These are phyloP conservation scores for Epichloe baconii DNA, from an alignment of 2,329 filamentous ascomycete genomes.

Conservation along the genomic window DNA sequence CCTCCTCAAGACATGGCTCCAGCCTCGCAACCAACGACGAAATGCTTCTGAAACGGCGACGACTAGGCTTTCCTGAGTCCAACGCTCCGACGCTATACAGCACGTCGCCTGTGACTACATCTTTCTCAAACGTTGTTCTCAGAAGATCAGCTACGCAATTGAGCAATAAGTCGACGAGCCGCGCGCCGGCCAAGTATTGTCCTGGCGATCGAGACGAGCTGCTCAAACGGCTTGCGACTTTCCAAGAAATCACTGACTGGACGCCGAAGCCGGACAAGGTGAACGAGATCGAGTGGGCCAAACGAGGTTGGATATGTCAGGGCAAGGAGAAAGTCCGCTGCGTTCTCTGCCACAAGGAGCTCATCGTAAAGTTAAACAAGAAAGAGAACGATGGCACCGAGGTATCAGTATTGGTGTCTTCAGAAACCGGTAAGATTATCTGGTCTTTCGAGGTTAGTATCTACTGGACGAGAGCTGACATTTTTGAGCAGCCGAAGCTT, in stretches of 20 bases:
- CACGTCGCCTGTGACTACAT: constrained; percentile 10
- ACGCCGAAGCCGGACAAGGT: constrained; percentile 79
- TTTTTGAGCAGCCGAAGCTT: constrained; percentile 36
- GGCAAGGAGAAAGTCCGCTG: constrained; percentile 76
- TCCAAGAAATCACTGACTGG: constrained; percentile 85
- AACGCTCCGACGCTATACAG: constrained; percentile 19
- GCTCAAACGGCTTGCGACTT: constrained; percentile 68
- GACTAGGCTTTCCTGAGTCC: constrained; percentile 31
- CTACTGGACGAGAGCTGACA: constrained; percentile 9
- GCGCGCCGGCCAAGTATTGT: constrained; percentile 55
- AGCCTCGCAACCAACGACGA: constrained; percentile 20
- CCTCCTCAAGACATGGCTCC: constrained; percentile 6
- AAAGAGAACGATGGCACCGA: constrained; percentile 44
- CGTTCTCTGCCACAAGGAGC: constrained; percentile 69
- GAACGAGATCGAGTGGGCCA: constrained; percentile 89
- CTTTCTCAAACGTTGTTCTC: constrained; percentile 7
- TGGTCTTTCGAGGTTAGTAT: too few relatives aligned
- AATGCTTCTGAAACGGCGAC: constrained; percentile 39
- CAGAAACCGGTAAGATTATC: constrained; percentile 38
- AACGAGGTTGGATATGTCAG: constrained; percentile 79
- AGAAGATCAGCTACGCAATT: constrained; percentile 2
- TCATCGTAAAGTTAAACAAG: constrained; percentile 65
- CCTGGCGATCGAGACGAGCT: constrained; percentile 78
- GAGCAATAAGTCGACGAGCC: constrained; percentile 9
- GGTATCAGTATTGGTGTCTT: constrained; percentile 38